These are phyloP conservation scores for Beta macrorhiza DNA, from an alignment of 179 eudicot genomes.

Conservation along the genomic window DNA sequence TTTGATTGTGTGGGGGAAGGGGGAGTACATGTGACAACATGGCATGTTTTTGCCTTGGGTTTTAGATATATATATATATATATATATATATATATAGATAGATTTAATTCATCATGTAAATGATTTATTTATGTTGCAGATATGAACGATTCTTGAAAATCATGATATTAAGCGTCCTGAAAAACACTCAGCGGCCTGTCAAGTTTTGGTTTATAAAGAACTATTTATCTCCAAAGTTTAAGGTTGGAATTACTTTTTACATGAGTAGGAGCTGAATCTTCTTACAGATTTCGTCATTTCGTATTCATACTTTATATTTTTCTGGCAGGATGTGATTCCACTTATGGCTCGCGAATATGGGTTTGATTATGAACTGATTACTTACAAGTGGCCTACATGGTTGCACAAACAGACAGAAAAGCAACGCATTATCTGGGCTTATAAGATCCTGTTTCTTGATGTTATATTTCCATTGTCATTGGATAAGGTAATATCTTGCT, in stretches of 20 bases:
- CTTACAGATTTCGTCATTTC: not conserved
- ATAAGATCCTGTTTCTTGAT: constrained; percentile 91
- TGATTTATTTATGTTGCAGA: constrained; percentile 43
- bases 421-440: constrained; percentile 97
- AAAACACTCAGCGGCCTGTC: constrained; percentile 86
- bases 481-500: constrained; percentile 62
- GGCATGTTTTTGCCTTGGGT: too few relatives aligned
- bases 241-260: constrained; percentile 45
- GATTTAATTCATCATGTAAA: not conserved
- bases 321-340: constrained; percentile 83
- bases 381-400: constrained; percentile 99
- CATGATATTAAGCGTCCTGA: constrained; percentile 89
- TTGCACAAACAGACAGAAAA: constrained; percentile 95
- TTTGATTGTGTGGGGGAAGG: too few relatives aligned
- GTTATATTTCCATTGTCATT: constrained; percentile 93
- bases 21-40: too few relatives aligned
- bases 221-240: constrained; percentile 93
- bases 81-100: too few relatives aligned
- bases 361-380: constrained; percentile 84
- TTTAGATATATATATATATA: too few relatives aligned
- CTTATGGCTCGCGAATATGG: constrained; percentile 95
- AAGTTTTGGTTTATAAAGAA: constrained; percentile 99
- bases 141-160: constrained; percentile 94
- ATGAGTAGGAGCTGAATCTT: not conserved
- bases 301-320: constrained; percentile 6